A percentile compares a stretch with the other conserved stretches of the same genome.
Evolutionary conservation across 768 basidiomycete genomes (phyloP).

Genomic region (Exidia glandulosa): DNA sequence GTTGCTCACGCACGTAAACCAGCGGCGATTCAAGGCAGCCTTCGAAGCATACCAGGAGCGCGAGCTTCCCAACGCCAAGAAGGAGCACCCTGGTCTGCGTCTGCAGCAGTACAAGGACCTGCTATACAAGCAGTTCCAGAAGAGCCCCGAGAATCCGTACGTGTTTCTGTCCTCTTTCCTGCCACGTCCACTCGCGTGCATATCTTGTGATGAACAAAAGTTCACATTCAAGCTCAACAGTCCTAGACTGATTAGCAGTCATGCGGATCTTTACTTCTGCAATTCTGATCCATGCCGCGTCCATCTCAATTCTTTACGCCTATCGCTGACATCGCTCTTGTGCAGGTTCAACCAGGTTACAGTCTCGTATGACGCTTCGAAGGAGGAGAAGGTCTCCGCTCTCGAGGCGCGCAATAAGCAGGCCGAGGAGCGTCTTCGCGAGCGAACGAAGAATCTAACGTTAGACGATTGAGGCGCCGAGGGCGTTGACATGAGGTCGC

Average conservation of each 20-base stretch:
- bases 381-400: slow-evolving; percentile 74
- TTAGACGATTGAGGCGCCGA: no score
- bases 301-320: not conserved
- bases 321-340: not conserved
- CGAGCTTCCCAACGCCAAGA: slow-evolving; percentile 66
- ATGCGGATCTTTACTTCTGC: not conserved
- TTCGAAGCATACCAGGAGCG: slow-evolving; percentile 83
- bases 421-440: slow-evolving; percentile 53
- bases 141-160: slow-evolving; percentile 91
- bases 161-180: slow-evolving; percentile 14
- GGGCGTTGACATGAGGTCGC: no score
- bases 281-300: not conserved
- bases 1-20: slow-evolving; percentile 7
- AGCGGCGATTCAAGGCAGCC: slow-evolving; percentile 91
- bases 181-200: not conserved
- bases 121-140: slow-evolving; percentile 91
- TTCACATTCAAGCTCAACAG: not conserved
- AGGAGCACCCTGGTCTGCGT: slow-evolving; percentile 85
- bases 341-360: slow-evolving; percentile 73
- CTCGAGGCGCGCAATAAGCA: slow-evolving; percentile 57
- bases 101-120: slow-evolving; percentile 89
- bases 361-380: slow-evolving; percentile 73
- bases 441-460: no score
- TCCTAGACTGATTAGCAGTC: not conserved
- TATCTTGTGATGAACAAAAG: not conserved